These are phyloP conservation scores for Arthrobotrys sinensis DNA, from an alignment of 2,329 filamentous ascomycete genomes.

Conservation along the genomic window DNA sequence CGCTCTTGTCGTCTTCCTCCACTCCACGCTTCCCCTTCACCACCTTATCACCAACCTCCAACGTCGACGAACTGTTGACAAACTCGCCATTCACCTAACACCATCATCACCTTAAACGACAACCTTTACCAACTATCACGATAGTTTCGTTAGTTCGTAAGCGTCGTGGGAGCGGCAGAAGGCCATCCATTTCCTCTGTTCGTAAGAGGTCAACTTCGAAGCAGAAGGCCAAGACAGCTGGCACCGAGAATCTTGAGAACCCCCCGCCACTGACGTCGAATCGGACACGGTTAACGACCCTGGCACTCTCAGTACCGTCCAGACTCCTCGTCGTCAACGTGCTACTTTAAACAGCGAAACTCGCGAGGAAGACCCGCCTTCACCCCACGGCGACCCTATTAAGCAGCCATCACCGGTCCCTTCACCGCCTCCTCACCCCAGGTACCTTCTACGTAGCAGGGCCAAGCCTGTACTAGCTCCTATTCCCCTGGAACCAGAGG, in stretches of 20 bases:
- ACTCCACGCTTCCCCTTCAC: background rate
- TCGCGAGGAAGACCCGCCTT: constrained; percentile 27
- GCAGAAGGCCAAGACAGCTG: background rate
- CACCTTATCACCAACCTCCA: background rate
- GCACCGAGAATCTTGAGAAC: constrained; percentile 1
- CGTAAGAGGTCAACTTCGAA: background rate
- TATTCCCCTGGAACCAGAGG: background rate
- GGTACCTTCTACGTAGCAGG: constrained; percentile 37
- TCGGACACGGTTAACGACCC: background rate
- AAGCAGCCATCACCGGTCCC: constrained; percentile 21
- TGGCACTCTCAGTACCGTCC: background rate
- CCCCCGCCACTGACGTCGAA: background rate
- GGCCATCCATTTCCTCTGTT: constrained; percentile 9
- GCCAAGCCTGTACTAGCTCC: background rate
- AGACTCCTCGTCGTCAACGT: constrained; percentile 8
- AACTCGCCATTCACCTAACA: background rate
- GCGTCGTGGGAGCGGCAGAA: constrained; percentile 34
- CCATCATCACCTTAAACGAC: constrained; percentile 6
- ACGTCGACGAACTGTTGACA: background rate
- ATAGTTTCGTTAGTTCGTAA: constrained; percentile 46
- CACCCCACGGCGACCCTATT: constrained; percentile 13
- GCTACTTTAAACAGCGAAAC: background rate
- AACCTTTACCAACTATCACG: constrained; percentile 34
- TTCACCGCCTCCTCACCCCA: background rate
- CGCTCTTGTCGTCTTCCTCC: constrained; percentile 14